Percentiles rank a stretch among this genome's conserved stretches.
Evolutionary conservation across 164 flowering plant genomes (phyloP).

Genomic region (Liquidambar formosana): DNA sequence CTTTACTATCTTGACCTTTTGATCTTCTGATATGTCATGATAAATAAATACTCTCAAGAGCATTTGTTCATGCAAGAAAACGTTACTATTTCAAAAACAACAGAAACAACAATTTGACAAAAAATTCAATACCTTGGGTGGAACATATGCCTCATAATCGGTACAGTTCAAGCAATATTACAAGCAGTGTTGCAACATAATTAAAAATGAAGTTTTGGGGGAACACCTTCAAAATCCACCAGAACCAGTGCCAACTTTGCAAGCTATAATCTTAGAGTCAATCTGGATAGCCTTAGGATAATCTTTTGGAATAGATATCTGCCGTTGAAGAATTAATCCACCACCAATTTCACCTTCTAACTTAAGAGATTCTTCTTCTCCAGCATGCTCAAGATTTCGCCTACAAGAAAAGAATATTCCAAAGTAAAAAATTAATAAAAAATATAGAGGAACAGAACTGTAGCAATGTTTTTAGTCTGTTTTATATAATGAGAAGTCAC

Average conservation of each 20-base stretch:
- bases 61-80: no score
- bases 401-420: conserved; percentile 29
- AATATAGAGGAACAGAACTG: neutral
- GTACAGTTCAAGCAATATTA: no score
- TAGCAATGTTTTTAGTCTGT: no score
- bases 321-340: conserved; percentile 66
- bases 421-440: neutral
- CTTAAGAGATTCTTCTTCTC: conserved; percentile 65
- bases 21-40: no score
- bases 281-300: conserved; percentile 49
- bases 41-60: no score
- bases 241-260: conserved; percentile 87
- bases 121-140: no score
- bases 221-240: conserved; percentile 88
- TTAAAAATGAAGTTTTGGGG: neutral
- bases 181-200: neutral
- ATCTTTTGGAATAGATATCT: conserved; percentile 49
- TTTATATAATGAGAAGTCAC: no score
- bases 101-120: no score
- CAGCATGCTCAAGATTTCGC: conserved; percentile 66
- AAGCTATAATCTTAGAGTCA: conserved; percentile 65
- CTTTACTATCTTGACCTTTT: no score
- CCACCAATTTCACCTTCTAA: conserved; percentile 89
- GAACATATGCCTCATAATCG: neutral
- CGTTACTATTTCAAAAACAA: no score